These are phyloP conservation scores for Tulasnella sp. DNA, from an alignment of 768 basidiomycete genomes.

Conservation along the genomic window DNA sequence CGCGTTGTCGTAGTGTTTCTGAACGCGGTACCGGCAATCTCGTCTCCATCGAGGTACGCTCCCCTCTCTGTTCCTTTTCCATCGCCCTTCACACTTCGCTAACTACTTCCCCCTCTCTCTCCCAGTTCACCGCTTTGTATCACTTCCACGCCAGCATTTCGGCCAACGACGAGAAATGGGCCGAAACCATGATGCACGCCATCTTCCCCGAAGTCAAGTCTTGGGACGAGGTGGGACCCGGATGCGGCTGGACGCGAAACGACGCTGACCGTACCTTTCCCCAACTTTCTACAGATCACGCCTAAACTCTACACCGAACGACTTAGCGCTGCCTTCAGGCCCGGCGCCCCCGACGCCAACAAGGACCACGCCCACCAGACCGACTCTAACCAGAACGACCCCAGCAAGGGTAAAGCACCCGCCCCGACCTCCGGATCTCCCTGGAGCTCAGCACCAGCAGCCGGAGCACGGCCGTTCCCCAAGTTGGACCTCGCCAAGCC, in stretches of 20 bases:
- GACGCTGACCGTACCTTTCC: not conserved
- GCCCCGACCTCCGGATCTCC: not conserved
- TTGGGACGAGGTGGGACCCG: constrained; percentile 11
- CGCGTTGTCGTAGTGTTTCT: not conserved
- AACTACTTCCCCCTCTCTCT: not conserved
- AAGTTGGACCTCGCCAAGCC: not conserved
- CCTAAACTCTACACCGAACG: not conserved
- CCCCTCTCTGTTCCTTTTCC: not conserved
- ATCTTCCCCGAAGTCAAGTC: not conserved
- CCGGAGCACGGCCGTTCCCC: not conserved
- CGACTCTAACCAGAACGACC: not conserved
- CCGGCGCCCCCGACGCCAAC: not conserved
- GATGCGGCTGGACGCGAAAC: not conserved
- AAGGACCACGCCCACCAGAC: not conserved
- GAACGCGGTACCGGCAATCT: not conserved
- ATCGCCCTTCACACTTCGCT: not conserved
- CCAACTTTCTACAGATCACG: not conserved
- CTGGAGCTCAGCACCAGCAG: too few relatives aligned
- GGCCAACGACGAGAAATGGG: constrained; percentile 15
- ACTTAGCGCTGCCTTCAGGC: not conserved
- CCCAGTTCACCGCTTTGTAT: constrained; percentile 3
- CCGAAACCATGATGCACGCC: not conserved
- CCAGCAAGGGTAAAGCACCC: not conserved
- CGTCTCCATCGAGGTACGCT: constrained; percentile 4
- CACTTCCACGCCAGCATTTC: constrained; percentile 14